Percentiles rank a stretch among this genome's conserved stretches.
Conservation (phyloP, 2,329 filamentous ascomycete species). For the Pseudonectria buxi region DNA sequence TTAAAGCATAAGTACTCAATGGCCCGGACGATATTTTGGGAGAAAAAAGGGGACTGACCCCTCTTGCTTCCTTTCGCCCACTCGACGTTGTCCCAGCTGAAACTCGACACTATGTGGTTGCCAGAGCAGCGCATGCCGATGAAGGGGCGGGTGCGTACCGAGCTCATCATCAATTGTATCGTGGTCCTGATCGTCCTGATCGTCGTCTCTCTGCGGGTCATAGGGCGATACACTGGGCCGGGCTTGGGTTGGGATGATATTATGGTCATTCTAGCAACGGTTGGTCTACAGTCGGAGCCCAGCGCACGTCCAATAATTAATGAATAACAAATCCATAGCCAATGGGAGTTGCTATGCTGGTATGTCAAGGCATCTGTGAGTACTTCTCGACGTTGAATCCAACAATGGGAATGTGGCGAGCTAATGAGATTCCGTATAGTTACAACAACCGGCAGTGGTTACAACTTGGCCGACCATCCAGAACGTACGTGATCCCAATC, state of each 20-base stretch:
- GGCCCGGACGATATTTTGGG: too few relatives aligned
- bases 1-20: too few relatives aligned
- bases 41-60: too few relatives aligned
- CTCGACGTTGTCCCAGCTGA: conserved; percentile 1
- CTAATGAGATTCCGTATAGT: conserved; percentile 6
- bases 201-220: conserved; percentile 21
- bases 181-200: conserved; percentile 24
- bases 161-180: conserved; percentile 25
- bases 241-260: conserved; percentile 28
- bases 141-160: conserved; percentile 18
- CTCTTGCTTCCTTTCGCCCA: too few relatives aligned
- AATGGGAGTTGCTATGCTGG: conserved; percentile 20
- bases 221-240: conserved; percentile 22
- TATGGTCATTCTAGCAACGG: conserved; percentile 21
- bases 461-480: conserved; percentile 8
- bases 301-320: too few relatives aligned
- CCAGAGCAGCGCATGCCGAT: conserved; percentile 9
- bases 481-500: conserved; percentile 19
- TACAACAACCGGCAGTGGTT: conserved; percentile 20
- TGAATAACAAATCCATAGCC: conserved; percentile 14
- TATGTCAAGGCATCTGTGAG: conserved; percentile 22
- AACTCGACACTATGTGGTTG: conserved; percentile 8
- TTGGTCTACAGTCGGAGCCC: too few relatives aligned
- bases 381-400: not conserved
- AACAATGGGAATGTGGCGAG: too few relatives aligned